These are phyloP conservation scores for Coriolopsis trogii DNA, from an alignment of 1,284 basidiomycete genomes.

Conservation along the genomic window DNA sequence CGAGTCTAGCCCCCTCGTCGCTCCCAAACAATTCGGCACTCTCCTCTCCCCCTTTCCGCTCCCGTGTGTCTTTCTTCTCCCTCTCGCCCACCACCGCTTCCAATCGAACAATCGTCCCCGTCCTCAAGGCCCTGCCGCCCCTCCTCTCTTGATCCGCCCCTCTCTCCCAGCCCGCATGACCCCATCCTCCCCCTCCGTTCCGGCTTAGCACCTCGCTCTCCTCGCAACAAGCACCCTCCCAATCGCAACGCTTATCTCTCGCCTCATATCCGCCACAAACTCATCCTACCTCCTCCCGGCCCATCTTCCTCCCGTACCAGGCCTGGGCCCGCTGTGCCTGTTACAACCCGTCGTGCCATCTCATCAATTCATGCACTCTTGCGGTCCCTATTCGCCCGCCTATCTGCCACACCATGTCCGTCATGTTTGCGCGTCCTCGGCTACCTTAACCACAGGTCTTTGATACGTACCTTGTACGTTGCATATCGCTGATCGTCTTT, in stretches of 20 bases:
- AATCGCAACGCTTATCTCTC: constrained; percentile 6
- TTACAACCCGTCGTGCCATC: constrained; percentile 5
- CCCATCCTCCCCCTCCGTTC: constrained; percentile 9
- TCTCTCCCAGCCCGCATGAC: no score
- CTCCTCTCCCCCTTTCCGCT: constrained; percentile 3
- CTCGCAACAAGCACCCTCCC: constrained; percentile 1
- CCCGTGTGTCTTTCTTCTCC: neutral
- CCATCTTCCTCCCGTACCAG: no score
- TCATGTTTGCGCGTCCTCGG: constrained; percentile 2
- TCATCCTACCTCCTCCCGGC: neutral
- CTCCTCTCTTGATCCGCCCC: constrained; percentile 19
- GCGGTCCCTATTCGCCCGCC: neutral
- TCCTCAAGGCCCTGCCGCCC: constrained; percentile 18
- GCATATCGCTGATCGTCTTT: neutral
- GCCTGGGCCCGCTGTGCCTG: constrained; percentile 8
- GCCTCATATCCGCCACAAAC: neutral
- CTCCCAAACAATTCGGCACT: constrained; percentile 11
- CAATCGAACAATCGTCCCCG: constrained; percentile 17
- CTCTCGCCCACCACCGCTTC: constrained; percentile 1
- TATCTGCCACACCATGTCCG: neutral
- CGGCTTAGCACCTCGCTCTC: constrained; percentile 5
- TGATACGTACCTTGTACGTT: constrained; percentile 1
- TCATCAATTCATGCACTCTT: neutral
- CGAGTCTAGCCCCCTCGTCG: constrained; percentile 16
- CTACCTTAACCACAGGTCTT: constrained; percentile 14